Evolutionary conservation across 768 basidiomycete genomes (phyloP).

Genomic region (Mycena pura): DNA sequence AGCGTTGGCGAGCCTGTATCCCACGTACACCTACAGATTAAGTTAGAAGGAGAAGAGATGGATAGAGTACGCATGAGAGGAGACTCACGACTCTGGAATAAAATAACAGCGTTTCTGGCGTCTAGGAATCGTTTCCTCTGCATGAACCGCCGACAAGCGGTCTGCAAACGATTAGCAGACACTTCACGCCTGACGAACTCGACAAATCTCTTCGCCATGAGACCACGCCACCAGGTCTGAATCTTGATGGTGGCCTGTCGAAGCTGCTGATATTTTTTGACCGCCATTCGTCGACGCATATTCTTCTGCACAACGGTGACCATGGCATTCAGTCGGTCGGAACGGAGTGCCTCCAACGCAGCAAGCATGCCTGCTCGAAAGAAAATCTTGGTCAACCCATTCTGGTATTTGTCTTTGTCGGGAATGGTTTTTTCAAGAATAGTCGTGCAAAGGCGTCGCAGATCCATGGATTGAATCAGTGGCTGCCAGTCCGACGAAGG

Average conservation of each 20-base stretch:
- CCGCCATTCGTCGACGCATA: slow-evolving; percentile 85
- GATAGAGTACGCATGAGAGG: neutral
- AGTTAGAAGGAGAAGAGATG: neutral
- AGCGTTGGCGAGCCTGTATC: slow-evolving; percentile 66
- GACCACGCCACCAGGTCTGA: slow-evolving; percentile 95
- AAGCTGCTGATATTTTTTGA: slow-evolving; percentile 77
- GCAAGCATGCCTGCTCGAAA: slow-evolving; percentile 99
- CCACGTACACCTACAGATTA: slow-evolving; percentile 71
- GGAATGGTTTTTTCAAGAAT: slow-evolving; percentile 89
- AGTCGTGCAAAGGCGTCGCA: slow-evolving; percentile 79
- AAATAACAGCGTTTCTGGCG: slow-evolving; percentile 64
- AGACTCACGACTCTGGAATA: slow-evolving; percentile 90
- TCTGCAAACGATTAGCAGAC: slow-evolving; percentile 81
- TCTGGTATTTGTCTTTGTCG: slow-evolving; percentile 96
- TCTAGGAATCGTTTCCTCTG: slow-evolving; percentile 76
- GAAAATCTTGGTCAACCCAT: slow-evolving; percentile 97
- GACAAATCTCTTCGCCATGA: slow-evolving; percentile 75
- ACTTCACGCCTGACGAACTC: slow-evolving; percentile 73
- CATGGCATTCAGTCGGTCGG: slow-evolving; percentile 86
- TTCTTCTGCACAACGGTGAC: slow-evolving; percentile 99
- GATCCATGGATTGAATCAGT: slow-evolving; percentile 82
- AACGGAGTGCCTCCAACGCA: slow-evolving; percentile 88
- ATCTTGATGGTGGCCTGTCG: slow-evolving; percentile 81
- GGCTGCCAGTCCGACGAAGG: slow-evolving; percentile 86
- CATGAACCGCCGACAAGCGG: slow-evolving; percentile 69